Evolutionary conservation across 1,284 basidiomycete genomes (phyloP).

Genomic region (Trichosporon sp.): DNA sequence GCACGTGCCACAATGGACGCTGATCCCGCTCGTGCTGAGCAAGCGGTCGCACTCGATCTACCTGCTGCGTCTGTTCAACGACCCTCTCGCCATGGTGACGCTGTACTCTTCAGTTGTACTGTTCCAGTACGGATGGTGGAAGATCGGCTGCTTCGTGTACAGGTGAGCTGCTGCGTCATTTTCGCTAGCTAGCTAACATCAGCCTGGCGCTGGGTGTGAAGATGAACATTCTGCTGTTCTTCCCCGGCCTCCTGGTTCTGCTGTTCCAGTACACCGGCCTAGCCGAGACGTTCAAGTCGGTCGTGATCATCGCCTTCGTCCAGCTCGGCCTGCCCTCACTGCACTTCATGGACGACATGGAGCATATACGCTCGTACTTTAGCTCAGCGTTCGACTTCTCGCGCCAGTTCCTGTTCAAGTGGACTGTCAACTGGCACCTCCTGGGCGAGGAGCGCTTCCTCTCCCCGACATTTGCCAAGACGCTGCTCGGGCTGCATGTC

Average conservation of each 20-base stretch:
- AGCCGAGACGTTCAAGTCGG: conserved; percentile 49
- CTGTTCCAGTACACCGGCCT: conserved; percentile 66
- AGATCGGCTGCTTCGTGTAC: conserved; percentile 24
- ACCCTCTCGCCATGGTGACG: conserved; percentile 72
- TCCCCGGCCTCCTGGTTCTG: conserved; percentile 78
- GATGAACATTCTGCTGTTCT: conserved; percentile 91
- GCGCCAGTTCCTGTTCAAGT: conserved; percentile 84
- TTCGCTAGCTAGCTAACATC: conserved; percentile 5
- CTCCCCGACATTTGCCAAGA: conserved; percentile 57
- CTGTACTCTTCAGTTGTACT: conserved; percentile 49
- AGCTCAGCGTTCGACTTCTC: conserved; percentile 78
- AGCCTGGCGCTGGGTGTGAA: conserved; percentile 87
- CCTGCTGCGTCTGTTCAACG: conserved; percentile 88
- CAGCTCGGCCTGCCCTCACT: conserved; percentile 60
- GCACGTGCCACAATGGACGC: conserved; percentile 66
- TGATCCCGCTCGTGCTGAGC: conserved; percentile 74
- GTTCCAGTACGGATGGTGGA: conserved; percentile 58
- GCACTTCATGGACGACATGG: conserved; percentile 55
- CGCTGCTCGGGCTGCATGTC: conserved; percentile 64
- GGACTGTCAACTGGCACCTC: conserved; percentile 98
- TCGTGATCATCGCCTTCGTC: conserved; percentile 54
- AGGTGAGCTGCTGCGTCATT: conserved; percentile 56
- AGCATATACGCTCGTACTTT: conserved; percentile 57
- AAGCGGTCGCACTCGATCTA: conserved; percentile 94
- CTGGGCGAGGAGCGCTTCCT: conserved; percentile 70